Evolutionary conservation across 1,139 yeast species (phyloP).

Genomic region (Blastobotrys petasosporus): DNA sequence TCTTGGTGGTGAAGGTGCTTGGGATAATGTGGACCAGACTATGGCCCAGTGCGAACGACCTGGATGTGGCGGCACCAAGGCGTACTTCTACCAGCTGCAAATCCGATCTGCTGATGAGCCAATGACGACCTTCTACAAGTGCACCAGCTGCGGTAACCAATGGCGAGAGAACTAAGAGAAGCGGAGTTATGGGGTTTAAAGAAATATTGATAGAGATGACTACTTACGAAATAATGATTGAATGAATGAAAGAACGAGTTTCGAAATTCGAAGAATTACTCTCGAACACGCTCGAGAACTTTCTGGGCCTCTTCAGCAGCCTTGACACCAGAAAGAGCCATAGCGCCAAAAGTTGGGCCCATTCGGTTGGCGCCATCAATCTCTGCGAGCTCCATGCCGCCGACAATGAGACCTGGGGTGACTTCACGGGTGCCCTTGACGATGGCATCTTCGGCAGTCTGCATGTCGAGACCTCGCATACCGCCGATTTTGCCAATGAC

Average conservation of each 20-base stretch:
- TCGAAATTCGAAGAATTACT: not conserved
- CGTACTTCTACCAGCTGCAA: conserved; percentile 94
- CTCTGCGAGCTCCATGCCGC: conserved; percentile 79
- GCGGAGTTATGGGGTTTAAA: not conserved
- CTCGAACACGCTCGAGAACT: conserved; percentile 6
- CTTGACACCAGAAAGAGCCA: conserved; percentile 71
- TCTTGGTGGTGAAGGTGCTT: conserved; percentile 93
- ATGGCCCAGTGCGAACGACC: conserved; percentile 80
- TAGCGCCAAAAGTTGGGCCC: conserved; percentile 84
- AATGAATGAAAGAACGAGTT: conserved; percentile 1
- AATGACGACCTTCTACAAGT: conserved; percentile 92
- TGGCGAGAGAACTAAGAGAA: conserved; percentile 81
- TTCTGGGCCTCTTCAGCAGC: conserved; percentile 49
- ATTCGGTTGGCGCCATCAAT: conserved; percentile 72
- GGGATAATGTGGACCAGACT: conserved; percentile 90
- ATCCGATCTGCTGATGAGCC: conserved; percentile 89
- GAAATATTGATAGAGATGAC: not conserved
- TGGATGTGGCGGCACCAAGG: conserved; percentile 80
- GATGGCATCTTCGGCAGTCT: conserved; percentile 69
- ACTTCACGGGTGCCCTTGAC: conserved; percentile 66
- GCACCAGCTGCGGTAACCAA: conserved; percentile 87
- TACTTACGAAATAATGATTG: not conserved
- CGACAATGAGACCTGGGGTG: conserved; percentile 65
- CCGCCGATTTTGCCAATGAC: conserved; percentile 51
- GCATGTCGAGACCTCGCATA: conserved; percentile 78